Conservation (phyloP, 129 eudicot genomes). For the Lactuca saligna region DNA sequence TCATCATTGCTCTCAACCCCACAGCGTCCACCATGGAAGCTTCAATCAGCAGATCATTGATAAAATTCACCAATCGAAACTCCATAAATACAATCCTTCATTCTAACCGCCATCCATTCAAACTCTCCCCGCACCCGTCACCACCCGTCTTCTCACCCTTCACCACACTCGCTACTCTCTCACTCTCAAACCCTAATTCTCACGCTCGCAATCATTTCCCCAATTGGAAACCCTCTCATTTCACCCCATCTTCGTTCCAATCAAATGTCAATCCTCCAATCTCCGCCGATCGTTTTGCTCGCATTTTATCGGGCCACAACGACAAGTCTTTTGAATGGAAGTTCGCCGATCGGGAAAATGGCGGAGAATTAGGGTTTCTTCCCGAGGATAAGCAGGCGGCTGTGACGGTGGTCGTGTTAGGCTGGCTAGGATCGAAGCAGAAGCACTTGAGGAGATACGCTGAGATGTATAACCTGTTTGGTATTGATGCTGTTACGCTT, state of each 20-base stretch:
- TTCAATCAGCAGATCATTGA: slow-evolving; percentile 34
- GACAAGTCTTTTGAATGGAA: slow-evolving; percentile 41
- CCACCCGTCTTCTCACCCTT: slow-evolving; percentile 5
- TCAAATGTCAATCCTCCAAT: slow-evolving; percentile 4
- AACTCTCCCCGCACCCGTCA: slow-evolving; percentile 2
- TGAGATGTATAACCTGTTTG: slow-evolving; percentile 62
- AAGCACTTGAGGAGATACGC: slow-evolving; percentile 84
- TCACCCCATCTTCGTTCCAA: slow-evolving; percentile 26
- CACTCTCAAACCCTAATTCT: slow-evolving; percentile 28
- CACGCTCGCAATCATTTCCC: slow-evolving; percentile 19
- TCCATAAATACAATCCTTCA: slow-evolving; percentile 18
- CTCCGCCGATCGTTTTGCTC: slow-evolving; percentile 31
- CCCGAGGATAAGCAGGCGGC: slow-evolving; percentile 29
- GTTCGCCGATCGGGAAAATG: slow-evolving; percentile 12
- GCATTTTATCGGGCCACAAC: slow-evolving; percentile 28
- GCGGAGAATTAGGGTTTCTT: slow-evolving; percentile 9
- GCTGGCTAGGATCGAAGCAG: slow-evolving; percentile 81
- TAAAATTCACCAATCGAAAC: slow-evolving; percentile 45
- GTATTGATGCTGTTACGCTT: slow-evolving; percentile 59
- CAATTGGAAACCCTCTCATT: slow-evolving; percentile 23
- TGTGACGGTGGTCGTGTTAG: slow-evolving; percentile 72
- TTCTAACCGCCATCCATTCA: slow-evolving; percentile 16
- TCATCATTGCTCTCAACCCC: neutral
- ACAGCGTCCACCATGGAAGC: slow-evolving; percentile 44
- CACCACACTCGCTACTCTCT: slow-evolving; percentile 24